Evolutionary conservation across 257 asterid genomes (phyloP).

Genomic region (Linaria vulgaris): DNA sequence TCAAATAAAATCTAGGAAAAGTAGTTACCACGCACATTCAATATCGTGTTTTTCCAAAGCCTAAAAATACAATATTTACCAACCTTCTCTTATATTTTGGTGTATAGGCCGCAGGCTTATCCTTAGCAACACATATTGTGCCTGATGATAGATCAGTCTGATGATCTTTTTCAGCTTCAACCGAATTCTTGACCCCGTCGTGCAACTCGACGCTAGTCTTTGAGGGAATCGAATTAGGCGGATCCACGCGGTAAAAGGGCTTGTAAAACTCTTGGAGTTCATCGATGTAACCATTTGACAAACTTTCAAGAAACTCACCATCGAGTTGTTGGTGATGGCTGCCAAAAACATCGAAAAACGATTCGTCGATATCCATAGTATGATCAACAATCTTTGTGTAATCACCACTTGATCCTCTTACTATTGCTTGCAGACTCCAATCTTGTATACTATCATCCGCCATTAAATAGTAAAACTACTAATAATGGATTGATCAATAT

Average conservation of each 20-base stretch:
- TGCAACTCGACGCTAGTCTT: slow-evolving; percentile 21
- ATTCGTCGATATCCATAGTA: slow-evolving; percentile 19
- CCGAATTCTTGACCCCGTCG: slow-evolving; percentile 21
- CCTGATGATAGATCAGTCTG: slow-evolving; percentile 33
- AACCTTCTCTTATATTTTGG: slow-evolving; percentile 87
- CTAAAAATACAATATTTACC: background rate
- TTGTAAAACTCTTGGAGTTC: slow-evolving; percentile 71
- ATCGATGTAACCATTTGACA: slow-evolving; percentile 34
- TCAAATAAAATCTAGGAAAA: too few species aligned
- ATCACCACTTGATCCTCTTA: slow-evolving; percentile 47
- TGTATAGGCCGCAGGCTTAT: slow-evolving; percentile 24
- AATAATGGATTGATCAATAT: background rate
- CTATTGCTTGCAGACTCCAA: slow-evolving; percentile 68
- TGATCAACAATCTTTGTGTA: slow-evolving; percentile 25
- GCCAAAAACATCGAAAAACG: too few species aligned
- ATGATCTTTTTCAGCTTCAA: slow-evolving; percentile 20
- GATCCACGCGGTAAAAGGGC: slow-evolving; percentile 51
- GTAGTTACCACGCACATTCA: too few species aligned
- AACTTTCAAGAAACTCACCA: slow-evolving; percentile 23
- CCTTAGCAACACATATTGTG: slow-evolving; percentile 21
- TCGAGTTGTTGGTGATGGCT: slow-evolving; percentile 27
- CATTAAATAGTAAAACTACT: slow-evolving; percentile 1
- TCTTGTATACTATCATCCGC: slow-evolving; percentile 39
- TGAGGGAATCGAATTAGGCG: slow-evolving; percentile 26
- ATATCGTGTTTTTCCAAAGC: background rate